Evolutionary conservation across 2,329 filamentous ascomycete genomes (phyloP).

Genomic region (Monilinia vaccinii-corymbosi): DNA sequence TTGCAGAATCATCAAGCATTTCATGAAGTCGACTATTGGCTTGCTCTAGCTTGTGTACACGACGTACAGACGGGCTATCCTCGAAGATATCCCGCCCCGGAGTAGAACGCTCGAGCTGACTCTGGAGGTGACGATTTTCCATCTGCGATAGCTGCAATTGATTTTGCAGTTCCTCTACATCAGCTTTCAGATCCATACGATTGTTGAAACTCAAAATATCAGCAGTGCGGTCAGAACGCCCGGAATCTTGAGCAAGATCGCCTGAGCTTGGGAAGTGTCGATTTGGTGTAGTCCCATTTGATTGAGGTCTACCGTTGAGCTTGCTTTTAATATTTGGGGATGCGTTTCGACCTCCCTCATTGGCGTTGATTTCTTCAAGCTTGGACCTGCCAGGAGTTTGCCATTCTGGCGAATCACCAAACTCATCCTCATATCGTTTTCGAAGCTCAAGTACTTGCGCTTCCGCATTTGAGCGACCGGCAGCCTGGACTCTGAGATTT

Average conservation of each 20-base stretch:
- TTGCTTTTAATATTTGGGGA: constrained; percentile 61
- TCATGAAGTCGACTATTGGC: constrained; percentile 88
- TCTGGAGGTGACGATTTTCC: constrained; percentile 88
- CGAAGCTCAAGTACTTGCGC: constrained; percentile 71
- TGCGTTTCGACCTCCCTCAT: constrained; percentile 63
- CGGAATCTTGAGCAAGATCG: constrained; percentile 58
- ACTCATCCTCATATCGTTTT: constrained; percentile 61
- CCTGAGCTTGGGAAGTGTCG: constrained; percentile 60
- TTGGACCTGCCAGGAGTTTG: constrained; percentile 60
- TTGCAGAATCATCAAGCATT: constrained; percentile 86
- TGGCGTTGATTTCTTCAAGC: constrained; percentile 80
- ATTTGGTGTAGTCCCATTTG: constrained; percentile 69
- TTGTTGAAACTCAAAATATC: constrained; percentile 80
- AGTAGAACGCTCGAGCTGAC: constrained; percentile 65
- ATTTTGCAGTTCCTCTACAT: constrained; percentile 87
- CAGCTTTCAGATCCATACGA: constrained; percentile 81
- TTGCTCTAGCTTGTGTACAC: constrained; percentile 84
- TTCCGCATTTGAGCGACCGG: constrained; percentile 75
- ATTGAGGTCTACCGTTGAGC: constrained; percentile 49
- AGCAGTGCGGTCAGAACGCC: constrained; percentile 73
- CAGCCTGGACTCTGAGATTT: constrained; percentile 73
- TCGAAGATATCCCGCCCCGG: constrained; percentile 55
- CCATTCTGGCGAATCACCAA: constrained; percentile 53
- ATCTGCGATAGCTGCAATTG: constrained; percentile 90
- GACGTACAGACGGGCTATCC: constrained; percentile 67